Base-by-base conservation (phyloP, 352 stramenopile genomes). In the Pythium pectinolyticum region DNA sequence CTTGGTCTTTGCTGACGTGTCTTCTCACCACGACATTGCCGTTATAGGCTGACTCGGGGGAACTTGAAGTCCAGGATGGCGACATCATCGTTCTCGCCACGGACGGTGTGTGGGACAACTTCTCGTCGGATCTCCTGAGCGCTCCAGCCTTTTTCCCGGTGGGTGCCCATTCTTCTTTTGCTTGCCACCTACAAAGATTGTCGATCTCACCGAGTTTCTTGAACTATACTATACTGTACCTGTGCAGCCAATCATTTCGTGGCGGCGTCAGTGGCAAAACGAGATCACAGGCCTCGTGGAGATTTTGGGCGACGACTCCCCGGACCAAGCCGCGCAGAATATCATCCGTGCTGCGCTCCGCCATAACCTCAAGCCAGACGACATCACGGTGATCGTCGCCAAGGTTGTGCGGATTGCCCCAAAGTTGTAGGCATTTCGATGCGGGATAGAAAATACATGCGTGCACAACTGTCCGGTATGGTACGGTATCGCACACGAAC, bases 281-380 rank as follows among this genome's bases (percentile, higher is more conserved):
- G 79, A 84, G 48, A 70, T 92, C 51, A 67, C 78, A 19, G 76
- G 74, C 4, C 77, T 92, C 45, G 70, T 86, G 30, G 75, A 85
- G 46, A 75, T 89, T 30, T 66, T 92, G 19, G 64, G 37, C 9
- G 66, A 84, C 57, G 70, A 82, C 45, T 62, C 47, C 2, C 57
- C 64, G 1, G 68, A 75, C 53, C 78, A 89, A 49, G 73, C 78
- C 2, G 83, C 83, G 4, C 67, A 80, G 47, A 87, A 77, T 43
- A 83, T 92, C 35, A 81, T 92, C 57, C 56, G 82, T 40, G 80
- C 84, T 32, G 84, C 82, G 19, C 67, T 92, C 28, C 72, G 74
- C n/a, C 84, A 92, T 67, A 92, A 92, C 63, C 78, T 92, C 62
- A 92, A 92, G 73, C 84, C 84, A 5, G 84, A 92, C 63, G 84